Conservation (phyloP, 768 basidiomycete species). For the Hebeloma cylindrosporum region DNA sequence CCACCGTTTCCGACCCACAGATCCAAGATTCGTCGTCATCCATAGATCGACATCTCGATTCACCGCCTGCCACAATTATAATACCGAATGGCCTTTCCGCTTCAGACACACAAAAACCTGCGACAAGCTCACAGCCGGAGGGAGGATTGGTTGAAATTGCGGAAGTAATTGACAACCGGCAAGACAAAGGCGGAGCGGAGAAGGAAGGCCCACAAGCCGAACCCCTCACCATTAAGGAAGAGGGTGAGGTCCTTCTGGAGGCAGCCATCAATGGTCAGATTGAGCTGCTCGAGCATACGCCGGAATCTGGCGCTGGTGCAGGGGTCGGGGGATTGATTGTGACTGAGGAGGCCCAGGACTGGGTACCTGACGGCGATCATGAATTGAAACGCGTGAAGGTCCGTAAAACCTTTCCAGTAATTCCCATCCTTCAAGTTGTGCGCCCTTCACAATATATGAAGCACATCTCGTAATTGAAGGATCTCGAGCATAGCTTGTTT, state of each 20-base stretch:
- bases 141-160: slow-evolving; percentile 11
- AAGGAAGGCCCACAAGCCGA: slow-evolving; percentile 23
- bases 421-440: not conserved
- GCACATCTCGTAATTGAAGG: too few species aligned
- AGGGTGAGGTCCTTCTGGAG: slow-evolving; percentile 32
- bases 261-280: slow-evolving; percentile 42
- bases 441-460: too few species aligned
- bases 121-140: slow-evolving; percentile 12
- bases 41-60: slow-evolving; percentile 17
- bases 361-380: slow-evolving; percentile 62
- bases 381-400: slow-evolving; percentile 88
- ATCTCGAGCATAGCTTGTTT: too few species aligned
- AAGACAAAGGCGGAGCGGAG: slow-evolving; percentile 18
- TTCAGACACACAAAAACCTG: slow-evolving; percentile 8
- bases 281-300: slow-evolving; percentile 47
- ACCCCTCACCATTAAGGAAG: slow-evolving; percentile 35
- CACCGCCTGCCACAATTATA: slow-evolving; percentile 10
- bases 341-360: slow-evolving; percentile 60
- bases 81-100: slow-evolving; percentile 11
- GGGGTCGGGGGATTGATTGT: slow-evolving; percentile 37
- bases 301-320: slow-evolving; percentile 35
- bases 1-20: slow-evolving; percentile 19
- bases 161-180: slow-evolving; percentile 14
- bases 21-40: slow-evolving; percentile 20
- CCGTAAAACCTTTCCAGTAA: slow-evolving; percentile 25